phyloP scores from a whole-genome alignment of 345 rosid genomes.

The Firmiana major region DNA sequence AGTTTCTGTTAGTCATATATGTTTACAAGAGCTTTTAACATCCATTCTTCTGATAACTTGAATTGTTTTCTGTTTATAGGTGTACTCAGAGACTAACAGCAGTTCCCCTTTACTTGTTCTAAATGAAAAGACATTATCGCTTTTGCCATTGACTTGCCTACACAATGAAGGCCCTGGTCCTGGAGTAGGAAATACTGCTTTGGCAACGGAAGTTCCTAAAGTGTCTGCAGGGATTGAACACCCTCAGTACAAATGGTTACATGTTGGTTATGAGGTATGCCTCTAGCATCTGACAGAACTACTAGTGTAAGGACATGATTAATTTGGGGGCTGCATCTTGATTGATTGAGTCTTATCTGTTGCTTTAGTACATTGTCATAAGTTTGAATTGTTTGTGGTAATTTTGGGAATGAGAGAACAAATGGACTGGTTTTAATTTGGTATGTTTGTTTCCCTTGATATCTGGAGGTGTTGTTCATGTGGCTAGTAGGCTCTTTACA shows the following conservation, averaged over 20 bases:
- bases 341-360: background rate
- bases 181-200: conserved; percentile 31
- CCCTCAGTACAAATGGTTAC: conserved; percentile 64
- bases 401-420: background rate
- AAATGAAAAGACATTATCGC: conserved; percentile 52
- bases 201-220: conserved; percentile 36
- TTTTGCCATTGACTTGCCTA: conserved; percentile 44
- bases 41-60: background rate
- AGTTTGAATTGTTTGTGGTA: background rate
- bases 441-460: background rate
- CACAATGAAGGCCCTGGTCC: conserved; percentile 44
- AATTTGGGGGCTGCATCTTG: background rate
- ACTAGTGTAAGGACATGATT: background rate
- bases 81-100: conserved; percentile 31
- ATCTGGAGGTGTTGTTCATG: background rate
- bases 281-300: background rate
- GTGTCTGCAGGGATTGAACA: conserved; percentile 39
- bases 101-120: conserved; percentile 64
- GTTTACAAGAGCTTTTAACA: too few relatives aligned
- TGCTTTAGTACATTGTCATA: background rate
- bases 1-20: background rate
- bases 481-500: background rate
- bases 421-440: background rate
- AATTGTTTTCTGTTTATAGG: conserved; percentile 34
- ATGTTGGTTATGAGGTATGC: conserved; percentile 71